phyloP scores from a whole-genome alignment of 2,329 filamentous ascomycete species.

The Pseudopithomyces chartarum region DNA sequence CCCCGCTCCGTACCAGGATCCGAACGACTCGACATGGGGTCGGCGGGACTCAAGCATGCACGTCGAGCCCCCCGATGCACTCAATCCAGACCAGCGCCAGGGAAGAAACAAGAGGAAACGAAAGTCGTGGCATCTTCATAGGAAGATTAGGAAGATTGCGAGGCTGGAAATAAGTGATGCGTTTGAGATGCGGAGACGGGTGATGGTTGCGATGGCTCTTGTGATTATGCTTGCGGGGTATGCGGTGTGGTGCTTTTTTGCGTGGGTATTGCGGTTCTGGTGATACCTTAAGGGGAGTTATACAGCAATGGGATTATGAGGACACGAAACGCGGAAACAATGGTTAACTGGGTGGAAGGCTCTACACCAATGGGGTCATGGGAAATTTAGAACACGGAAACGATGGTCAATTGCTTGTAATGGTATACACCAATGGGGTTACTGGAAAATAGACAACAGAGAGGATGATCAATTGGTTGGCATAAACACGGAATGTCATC shows the following conservation, averaged over 20 bases:
- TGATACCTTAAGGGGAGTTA: neutral
- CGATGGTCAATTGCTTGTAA: no score
- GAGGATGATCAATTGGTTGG: no score
- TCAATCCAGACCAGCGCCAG: constrained; percentile 14
- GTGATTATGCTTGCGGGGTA: constrained; percentile 23
- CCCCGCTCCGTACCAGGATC: constrained; percentile 52
- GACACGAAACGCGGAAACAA: no score
- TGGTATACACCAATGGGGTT: no score
- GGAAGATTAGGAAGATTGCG: constrained; percentile 61
- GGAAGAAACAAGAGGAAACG: constrained; percentile 23
- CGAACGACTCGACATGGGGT: constrained; percentile 32
- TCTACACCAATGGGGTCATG: no score
- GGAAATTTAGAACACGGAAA: no score
- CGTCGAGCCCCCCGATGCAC: constrained; percentile 27
- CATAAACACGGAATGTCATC: no score
- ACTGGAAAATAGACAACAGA: no score
- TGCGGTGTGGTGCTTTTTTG: constrained; percentile 21
- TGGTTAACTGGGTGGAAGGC: no score
- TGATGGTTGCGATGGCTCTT: constrained; percentile 58
- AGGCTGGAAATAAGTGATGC: constrained; percentile 67
- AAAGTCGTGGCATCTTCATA: constrained; percentile 44
- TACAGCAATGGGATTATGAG: no score
- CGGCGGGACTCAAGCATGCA: constrained; percentile 19
- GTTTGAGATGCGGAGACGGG: constrained; percentile 61
- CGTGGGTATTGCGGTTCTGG: constrained; percentile 21